A percentile compares a stretch with the other conserved stretches of the same genome.
phyloP scores from a whole-genome alignment of 2,329 filamentous ascomycete genomes.

The Aspergillus terreus region DNA sequence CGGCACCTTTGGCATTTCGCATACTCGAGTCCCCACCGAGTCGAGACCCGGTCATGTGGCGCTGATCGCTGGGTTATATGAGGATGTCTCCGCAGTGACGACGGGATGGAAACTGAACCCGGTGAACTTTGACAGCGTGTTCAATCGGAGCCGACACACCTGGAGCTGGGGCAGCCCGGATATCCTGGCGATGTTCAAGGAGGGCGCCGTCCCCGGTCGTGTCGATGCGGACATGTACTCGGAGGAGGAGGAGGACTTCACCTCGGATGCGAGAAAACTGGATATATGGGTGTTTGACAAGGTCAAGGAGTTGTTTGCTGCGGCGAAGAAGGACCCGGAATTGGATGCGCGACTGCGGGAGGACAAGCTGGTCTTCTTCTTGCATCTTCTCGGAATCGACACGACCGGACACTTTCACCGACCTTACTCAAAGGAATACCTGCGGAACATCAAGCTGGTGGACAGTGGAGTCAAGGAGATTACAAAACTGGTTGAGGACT shows the following conservation, averaged over 20 bases:
- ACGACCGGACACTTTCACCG: conserved; percentile 82
- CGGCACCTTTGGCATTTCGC: conserved; percentile 94
- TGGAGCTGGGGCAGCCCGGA: conserved; percentile 99
- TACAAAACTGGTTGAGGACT: conserved; percentile 73
- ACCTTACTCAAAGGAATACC: conserved; percentile 92
- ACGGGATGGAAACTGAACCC: conserved; percentile 99
- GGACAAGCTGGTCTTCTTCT: conserved; percentile 90
- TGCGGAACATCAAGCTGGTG: conserved; percentile 91
- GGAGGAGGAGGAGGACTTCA: conserved; percentile 86
- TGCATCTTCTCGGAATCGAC: conserved; percentile 88
- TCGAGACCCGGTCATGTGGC: conserved; percentile 95
- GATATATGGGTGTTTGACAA: conserved; percentile 96
- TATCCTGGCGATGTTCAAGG: conserved; percentile 94
- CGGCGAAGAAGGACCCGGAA: conserved; percentile 73
- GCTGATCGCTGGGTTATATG: conserved; percentile 91
- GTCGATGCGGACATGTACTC: conserved; percentile 85
- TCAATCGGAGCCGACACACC: conserved; percentile 93
- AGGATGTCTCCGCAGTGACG: conserved; percentile 94
- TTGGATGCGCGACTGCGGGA: conserved; percentile 69
- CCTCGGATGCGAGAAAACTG: conserved; percentile 71
- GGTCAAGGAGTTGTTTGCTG: conserved; percentile 79
- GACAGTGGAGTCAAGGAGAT: conserved; percentile 87
- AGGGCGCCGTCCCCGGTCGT: conserved; percentile 81
- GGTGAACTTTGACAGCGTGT: conserved; percentile 97
- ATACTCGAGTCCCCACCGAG: conserved; percentile 94